A percentile compares a stretch with the other conserved stretches of the same genome.
Evolutionary conservation across 2,329 filamentous ascomycete species (phyloP).

Genomic region (Fusarium verrucosum): DNA sequence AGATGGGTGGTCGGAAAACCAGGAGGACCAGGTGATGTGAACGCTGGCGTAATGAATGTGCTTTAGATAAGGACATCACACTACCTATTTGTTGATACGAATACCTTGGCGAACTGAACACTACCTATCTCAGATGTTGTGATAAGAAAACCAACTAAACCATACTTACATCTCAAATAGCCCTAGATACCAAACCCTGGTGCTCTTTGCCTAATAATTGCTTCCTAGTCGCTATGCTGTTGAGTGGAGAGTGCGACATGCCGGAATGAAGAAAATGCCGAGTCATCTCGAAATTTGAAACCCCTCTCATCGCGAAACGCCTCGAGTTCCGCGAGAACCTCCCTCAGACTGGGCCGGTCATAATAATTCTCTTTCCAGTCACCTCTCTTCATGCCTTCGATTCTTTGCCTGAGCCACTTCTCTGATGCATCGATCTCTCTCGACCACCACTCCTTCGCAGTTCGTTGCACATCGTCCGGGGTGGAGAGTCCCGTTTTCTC

Average conservation of each 20-base stretch:
- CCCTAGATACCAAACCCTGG: not conserved
- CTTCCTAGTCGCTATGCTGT: not conserved
- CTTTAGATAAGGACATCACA: not conserved
- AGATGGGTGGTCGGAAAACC: constrained; percentile 40
- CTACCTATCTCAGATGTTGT: not conserved
- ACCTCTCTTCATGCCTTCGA: constrained; percentile 51
- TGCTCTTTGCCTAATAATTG: not conserved
- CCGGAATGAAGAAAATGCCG: not conserved
- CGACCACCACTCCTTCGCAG: constrained; percentile 59
- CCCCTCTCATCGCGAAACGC: constrained; percentile 41
- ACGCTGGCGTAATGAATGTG: not conserved
- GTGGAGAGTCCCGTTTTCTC: constrained; percentile 48
- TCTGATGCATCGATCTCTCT: constrained; percentile 59
- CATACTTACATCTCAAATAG: not conserved
- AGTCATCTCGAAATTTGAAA: constrained; percentile 22
- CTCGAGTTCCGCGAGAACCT: constrained; percentile 52
- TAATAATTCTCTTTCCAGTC: constrained; percentile 63
- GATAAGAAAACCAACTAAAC: not conserved
- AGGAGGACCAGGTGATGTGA: constrained; percentile 50
- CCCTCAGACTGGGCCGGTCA: constrained; percentile 56
- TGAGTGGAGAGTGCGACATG: constrained; percentile 5
- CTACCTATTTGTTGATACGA: constrained; percentile 3
- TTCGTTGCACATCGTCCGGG: constrained; percentile 49
- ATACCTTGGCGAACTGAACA: constrained; percentile 8
- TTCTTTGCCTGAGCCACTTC: constrained; percentile 56